Evolutionary conservation across 1,284 basidiomycete species (phyloP).

Genomic region (Wolfiporia cocos): DNA sequence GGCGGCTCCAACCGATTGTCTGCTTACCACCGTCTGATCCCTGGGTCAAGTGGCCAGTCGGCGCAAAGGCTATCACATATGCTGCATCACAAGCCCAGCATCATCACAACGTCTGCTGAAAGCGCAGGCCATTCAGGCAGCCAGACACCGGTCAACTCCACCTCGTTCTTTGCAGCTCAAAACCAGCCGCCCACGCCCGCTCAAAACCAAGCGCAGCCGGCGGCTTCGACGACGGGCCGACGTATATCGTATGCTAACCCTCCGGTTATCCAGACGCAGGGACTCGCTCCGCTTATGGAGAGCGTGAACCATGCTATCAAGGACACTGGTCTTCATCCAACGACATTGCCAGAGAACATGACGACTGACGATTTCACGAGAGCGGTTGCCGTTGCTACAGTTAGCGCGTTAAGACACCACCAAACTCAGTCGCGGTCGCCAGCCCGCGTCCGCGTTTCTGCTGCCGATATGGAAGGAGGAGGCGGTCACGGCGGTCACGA

Average conservation of each 20-base stretch:
- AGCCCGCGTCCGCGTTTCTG: slow-evolving; percentile 31
- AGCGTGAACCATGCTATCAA: slow-evolving; percentile 72
- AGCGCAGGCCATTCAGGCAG: slow-evolving; percentile 30
- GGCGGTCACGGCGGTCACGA: slow-evolving; percentile 84
- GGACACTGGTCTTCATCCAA: slow-evolving; percentile 46
- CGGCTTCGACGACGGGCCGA: slow-evolving; percentile 14
- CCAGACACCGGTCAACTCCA: slow-evolving; percentile 28
- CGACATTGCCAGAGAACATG: slow-evolving; percentile 60
- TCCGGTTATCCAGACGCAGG: slow-evolving; percentile 26
- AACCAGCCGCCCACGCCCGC: slow-evolving; percentile 6
- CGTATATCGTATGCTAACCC: slow-evolving; percentile 53
- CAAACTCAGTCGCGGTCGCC: slow-evolving; percentile 49
- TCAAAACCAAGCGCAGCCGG: slow-evolving; percentile 14
- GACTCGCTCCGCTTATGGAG: slow-evolving; percentile 69
- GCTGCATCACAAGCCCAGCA: slow-evolving; percentile 41
- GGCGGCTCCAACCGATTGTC: slow-evolving; percentile 55
- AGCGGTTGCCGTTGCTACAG: slow-evolving; percentile 87
- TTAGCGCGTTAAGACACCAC: slow-evolving; percentile 76
- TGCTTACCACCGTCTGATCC: slow-evolving; percentile 64
- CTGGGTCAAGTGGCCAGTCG: slow-evolving; percentile 22
- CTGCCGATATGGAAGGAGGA: slow-evolving; percentile 34
- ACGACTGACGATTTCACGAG: slow-evolving; percentile 86
- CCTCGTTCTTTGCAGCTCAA: neutral
- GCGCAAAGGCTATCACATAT: slow-evolving; percentile 9
- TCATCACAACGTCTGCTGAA: slow-evolving; percentile 26